Evolutionary conservation across 179 eudicot genomes (phyloP).

Genomic region (Beta macrorhiza): DNA sequence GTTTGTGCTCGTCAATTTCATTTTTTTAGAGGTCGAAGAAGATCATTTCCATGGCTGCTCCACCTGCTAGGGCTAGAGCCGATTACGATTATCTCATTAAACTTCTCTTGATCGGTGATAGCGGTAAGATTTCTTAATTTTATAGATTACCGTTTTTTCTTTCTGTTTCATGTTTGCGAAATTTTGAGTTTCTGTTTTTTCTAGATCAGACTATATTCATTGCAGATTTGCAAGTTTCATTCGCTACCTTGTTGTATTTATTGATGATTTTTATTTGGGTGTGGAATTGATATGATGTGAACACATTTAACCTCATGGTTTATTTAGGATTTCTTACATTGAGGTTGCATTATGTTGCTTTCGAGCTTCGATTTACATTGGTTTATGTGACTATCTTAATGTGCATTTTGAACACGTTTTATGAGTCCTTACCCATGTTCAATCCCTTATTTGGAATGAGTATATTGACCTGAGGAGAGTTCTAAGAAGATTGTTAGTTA

Average conservation of each 20-base stretch:
- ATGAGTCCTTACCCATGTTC: not conserved
- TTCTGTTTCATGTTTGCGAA: too few relatives aligned
- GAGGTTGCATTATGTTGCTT: not conserved
- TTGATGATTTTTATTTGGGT: not conserved
- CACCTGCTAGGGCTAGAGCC: conserved; percentile 39
- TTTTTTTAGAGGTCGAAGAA: not conserved
- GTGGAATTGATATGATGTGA: not conserved
- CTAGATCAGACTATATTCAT: not conserved
- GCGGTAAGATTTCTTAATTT: conserved; percentile 20
- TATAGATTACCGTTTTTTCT: not conserved
- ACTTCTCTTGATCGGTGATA: conserved; percentile 41
- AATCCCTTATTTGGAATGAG: not conserved
- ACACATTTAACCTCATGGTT: not conserved
- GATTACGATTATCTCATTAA: conserved; percentile 41
- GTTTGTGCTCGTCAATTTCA: conserved; percentile 14
- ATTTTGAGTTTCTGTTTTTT: not conserved
- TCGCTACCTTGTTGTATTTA: not conserved
- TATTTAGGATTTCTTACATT: not conserved
- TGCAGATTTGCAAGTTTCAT: conserved; percentile 3
- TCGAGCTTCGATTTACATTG: not conserved
- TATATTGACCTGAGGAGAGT: not conserved
- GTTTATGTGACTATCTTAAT: not conserved
- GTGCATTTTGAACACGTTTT: not conserved
- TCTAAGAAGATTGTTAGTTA: not conserved
- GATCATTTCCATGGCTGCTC: conserved; percentile 41